Percentiles rank a stretch among this genome's conserved stretches.
Evolutionary conservation across 2,329 filamentous ascomycete species (phyloP).

Genomic region (Rhynchosporium graminicola): DNA sequence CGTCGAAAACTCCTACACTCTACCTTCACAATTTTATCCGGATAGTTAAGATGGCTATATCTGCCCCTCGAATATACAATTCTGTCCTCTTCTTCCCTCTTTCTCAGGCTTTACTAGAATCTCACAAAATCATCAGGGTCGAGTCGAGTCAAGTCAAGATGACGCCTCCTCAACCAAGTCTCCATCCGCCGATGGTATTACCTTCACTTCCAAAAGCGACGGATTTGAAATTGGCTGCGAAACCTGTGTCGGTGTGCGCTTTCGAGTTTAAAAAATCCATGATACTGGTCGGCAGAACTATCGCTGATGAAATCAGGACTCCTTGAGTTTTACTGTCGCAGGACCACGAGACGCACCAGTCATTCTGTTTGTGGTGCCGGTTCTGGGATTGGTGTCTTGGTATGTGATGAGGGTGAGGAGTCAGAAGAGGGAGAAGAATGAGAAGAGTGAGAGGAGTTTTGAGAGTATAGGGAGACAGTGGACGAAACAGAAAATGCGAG

Average conservation of each 20-base stretch:
- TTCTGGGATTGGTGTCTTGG: constrained; percentile 5
- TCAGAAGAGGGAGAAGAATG: neutral
- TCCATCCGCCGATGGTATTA: neutral
- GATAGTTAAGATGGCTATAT: neutral
- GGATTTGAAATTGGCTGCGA: constrained; percentile 5
- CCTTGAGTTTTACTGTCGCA: neutral
- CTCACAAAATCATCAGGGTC: no score
- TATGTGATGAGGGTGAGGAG: constrained; percentile 10
- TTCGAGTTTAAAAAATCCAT: neutral
- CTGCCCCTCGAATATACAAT: neutral
- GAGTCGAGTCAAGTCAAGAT: neutral
- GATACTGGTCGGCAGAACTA: neutral
- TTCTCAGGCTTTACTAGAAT: no score
- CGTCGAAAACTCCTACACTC: neutral
- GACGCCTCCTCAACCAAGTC: constrained; percentile 6
- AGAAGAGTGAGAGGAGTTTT: neutral
- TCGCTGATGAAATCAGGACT: neutral
- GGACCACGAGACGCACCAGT: constrained; percentile 3
- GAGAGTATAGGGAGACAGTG: constrained; percentile 1
- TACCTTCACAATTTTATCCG: constrained; percentile 2
- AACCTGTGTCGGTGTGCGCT: neutral
- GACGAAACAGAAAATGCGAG: constrained; percentile 6
- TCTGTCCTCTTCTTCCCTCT: neutral
- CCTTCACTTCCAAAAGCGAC: neutral
- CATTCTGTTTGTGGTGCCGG: neutral